Evolutionary conservation across 306 rosid species (phyloP).

Genomic region (Echinosophora koreensis): DNA sequence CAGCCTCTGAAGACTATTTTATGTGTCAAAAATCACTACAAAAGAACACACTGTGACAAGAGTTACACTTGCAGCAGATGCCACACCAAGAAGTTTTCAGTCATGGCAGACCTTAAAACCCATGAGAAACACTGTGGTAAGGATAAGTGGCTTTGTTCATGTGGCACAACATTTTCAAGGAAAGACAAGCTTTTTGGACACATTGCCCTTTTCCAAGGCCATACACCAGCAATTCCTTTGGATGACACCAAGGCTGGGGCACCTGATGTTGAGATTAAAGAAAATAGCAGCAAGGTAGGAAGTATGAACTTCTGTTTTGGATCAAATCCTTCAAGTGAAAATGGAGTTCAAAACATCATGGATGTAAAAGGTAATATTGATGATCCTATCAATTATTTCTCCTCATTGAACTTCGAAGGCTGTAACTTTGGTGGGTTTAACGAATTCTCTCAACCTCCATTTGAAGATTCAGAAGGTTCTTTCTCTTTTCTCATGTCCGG

Average conservation of each 20-base stretch:
- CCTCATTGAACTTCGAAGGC: conserved; percentile 79
- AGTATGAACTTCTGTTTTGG: conserved; percentile 67
- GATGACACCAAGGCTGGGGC: conserved; percentile 67
- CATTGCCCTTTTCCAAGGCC: conserved; percentile 97
- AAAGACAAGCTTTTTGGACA: conserved; percentile 99
- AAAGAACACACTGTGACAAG: conserved; percentile 99
- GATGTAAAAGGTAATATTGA: conserved; percentile 73
- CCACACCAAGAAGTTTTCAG: conserved; percentile 92
- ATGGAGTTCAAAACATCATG: conserved; percentile 54
- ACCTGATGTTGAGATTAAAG: conserved; percentile 60
- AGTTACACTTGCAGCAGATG: conserved; percentile 95
- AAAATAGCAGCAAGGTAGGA: conserved; percentile 52
- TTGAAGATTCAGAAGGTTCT: conserved; percentile 79
- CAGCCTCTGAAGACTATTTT: conserved; percentile 95
- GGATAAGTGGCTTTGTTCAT: conserved; percentile 99
- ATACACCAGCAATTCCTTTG: conserved; percentile 91
- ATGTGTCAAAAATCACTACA: conserved; percentile 98
- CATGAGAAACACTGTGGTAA: conserved; percentile 99
- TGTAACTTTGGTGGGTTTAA: conserved; percentile 83
- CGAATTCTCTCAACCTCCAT: conserved; percentile 86
- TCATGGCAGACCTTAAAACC: conserved; percentile 96
- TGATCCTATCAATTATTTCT: conserved; percentile 79
- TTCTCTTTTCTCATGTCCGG: conserved; percentile 79
- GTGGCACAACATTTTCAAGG: conserved; percentile 99
- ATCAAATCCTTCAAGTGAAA: conserved; percentile 60